Percentiles rank a stretch among this genome's conserved stretches.
Evolutionary conservation across 805 yeast genomes (phyloP).

Genomic region (Candida morakotiae): DNA sequence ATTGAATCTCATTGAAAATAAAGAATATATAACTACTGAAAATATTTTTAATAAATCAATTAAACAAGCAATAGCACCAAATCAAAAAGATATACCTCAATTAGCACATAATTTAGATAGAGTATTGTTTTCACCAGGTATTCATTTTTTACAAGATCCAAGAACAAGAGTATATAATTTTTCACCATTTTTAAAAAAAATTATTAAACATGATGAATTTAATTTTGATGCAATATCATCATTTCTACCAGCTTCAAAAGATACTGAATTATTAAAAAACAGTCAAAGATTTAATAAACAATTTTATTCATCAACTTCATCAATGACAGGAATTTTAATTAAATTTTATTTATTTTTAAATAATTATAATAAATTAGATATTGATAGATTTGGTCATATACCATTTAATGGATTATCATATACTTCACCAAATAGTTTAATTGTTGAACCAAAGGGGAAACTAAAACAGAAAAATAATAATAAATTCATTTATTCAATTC

Average conservation of each 20-base stretch:
- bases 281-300: slow-evolving; percentile 35
- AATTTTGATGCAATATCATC: slow-evolving; percentile 53
- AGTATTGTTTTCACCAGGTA: slow-evolving; percentile 76
- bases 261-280: slow-evolving; percentile 45
- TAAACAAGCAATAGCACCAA: slow-evolving; percentile 12
- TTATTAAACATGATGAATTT: slow-evolving; percentile 63
- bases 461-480: slow-evolving; percentile 19
- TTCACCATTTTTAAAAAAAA: slow-evolving; percentile 51
- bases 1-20: neutral
- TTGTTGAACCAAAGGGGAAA: slow-evolving; percentile 47
- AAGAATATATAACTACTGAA: neutral
- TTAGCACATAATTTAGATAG: slow-evolving; percentile 66
- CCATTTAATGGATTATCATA: slow-evolving; percentile 43
- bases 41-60: slow-evolving; percentile 3
- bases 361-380: slow-evolving; percentile 22
- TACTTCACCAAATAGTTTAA: slow-evolving; percentile 42
- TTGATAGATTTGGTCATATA: slow-evolving; percentile 31
- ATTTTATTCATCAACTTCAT: slow-evolving; percentile 80
- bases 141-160: slow-evolving; percentile 74
- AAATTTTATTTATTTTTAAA: slow-evolving; percentile 73
- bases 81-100: slow-evolving; percentile 41
- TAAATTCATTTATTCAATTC: slow-evolving; percentile 53
- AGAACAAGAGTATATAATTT: slow-evolving; percentile 73
- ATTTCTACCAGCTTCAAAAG: slow-evolving; percentile 69
- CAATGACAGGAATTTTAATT: slow-evolving; percentile 72